phyloP scores from a whole-genome alignment of 148 eudicot genomes.

The Camellia sinensis region DNA sequence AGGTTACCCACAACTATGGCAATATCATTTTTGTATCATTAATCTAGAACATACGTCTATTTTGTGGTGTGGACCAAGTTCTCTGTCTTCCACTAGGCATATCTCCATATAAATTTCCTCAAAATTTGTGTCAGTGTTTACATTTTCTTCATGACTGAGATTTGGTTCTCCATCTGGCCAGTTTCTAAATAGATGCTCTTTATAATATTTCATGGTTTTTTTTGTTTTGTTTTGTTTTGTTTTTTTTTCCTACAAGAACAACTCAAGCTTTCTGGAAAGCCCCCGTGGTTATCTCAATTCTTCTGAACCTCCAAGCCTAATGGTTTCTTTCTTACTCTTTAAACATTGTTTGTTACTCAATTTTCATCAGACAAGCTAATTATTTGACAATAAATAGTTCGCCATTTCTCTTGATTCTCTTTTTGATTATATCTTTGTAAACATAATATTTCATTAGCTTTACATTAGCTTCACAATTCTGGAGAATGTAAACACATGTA shows the following conservation, averaged over 20 bases:
- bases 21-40: background rate
- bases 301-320: constrained; percentile 35
- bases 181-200: background rate
- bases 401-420: background rate
- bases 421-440: background rate
- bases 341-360: background rate
- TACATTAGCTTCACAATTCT: background rate
- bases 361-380: background rate
- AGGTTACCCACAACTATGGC: background rate
- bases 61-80: background rate
- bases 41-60: background rate
- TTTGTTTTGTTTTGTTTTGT: constrained; percentile 21
- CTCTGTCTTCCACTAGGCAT: background rate
- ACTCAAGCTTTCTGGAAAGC: constrained; percentile 33
- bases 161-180: too few species aligned
- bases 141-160: background rate
- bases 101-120: background rate
- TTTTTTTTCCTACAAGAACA: constrained; percentile 47
- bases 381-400: background rate
- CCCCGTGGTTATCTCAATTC: constrained; percentile 46
- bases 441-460: background rate
- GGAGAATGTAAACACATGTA: too few species aligned
- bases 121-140: background rate
- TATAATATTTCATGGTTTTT: constrained; percentile 12
- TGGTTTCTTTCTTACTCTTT: constrained; percentile 35